Evolutionary conservation across 495 filamentous ascomycete genomes (phyloP).

Genomic region (Rhypophila decipiens): DNA sequence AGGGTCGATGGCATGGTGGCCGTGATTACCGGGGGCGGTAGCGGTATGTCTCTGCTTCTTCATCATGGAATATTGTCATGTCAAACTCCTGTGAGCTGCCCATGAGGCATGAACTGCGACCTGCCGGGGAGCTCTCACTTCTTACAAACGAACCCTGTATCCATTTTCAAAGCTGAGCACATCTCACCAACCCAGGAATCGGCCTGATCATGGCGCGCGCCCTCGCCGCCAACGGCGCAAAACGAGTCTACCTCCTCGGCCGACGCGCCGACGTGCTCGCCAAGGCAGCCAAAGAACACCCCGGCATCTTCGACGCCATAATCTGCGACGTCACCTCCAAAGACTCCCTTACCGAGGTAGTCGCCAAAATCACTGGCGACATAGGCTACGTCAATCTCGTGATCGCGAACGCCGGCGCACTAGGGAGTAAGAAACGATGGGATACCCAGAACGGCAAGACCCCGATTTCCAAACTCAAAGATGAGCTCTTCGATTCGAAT

Average conservation of each 20-base stretch:
- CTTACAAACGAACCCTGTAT: too few relatives aligned
- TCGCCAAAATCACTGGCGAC: conserved; percentile 38
- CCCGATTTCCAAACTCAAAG: conserved; percentile 29
- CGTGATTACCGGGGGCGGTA: conserved; percentile 56
- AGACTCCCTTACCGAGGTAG: conserved; percentile 50
- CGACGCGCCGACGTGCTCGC: conserved; percentile 49
- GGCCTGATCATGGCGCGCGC: conserved; percentile 60
- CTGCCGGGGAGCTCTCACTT: too few relatives aligned
- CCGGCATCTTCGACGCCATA: conserved; percentile 46
- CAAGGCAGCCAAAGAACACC: conserved; percentile 17
- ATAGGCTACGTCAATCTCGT: conserved; percentile 54
- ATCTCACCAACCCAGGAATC: conserved; percentile 42
- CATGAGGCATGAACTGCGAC: too few relatives aligned
- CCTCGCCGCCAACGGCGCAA: conserved; percentile 56
- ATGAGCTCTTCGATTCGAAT: conserved; percentile 30
- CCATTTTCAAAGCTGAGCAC: too few relatives aligned
- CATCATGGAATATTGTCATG: background rate
- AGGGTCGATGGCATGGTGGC: conserved; percentile 54
- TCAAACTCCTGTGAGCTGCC: background rate
- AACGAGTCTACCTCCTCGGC: conserved; percentile 63
- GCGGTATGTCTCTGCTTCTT: conserved; percentile 28
- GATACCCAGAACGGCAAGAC: conserved; percentile 26
- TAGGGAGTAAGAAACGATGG: conserved; percentile 26
- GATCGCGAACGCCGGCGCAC: conserved; percentile 56
- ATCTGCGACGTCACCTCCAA: conserved; percentile 60